Conservation (phyloP, 345 rosid genomes). For the Syzygium jambos region DNA sequence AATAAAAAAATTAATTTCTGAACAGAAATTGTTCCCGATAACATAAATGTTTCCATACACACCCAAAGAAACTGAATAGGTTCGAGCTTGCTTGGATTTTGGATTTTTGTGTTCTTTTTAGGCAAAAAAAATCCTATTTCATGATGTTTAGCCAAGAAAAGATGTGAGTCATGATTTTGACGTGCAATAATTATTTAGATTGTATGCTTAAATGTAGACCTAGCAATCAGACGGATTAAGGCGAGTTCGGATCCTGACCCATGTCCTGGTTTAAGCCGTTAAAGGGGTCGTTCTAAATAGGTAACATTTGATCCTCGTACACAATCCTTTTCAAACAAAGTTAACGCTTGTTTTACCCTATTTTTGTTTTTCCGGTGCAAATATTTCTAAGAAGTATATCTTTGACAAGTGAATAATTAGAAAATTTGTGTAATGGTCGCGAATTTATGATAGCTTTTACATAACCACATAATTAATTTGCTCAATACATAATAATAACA, state of each 20-base stretch:
- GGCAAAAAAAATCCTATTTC: background rate
- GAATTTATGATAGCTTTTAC: background rate
- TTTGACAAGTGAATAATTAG: background rate
- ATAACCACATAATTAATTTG: background rate
- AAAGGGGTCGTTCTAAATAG: background rate
- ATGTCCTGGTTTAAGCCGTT: background rate
- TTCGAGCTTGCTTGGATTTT: background rate
- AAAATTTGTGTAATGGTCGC: background rate
- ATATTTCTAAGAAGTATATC: background rate
- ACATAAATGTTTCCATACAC: no score
- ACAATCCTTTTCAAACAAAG: background rate
- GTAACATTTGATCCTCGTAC: background rate
- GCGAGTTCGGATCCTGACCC: background rate
- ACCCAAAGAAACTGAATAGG: background rate
- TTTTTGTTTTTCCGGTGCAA: background rate
- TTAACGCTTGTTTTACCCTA: background rate
- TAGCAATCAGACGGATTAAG: background rate
- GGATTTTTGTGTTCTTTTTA: background rate
- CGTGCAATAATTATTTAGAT: background rate
- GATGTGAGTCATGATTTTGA: background rate
- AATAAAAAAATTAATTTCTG: no score
- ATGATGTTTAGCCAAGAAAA: background rate
- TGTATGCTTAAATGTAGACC: background rate
- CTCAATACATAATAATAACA: background rate
- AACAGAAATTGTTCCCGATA: no score